A percentile compares a stretch with the other conserved stretches of the same genome.
These are phyloP conservation scores for Cladophialophora bantiana DNA, from an alignment of 2,329 filamentous ascomycete genomes.

Conservation along the genomic window DNA sequence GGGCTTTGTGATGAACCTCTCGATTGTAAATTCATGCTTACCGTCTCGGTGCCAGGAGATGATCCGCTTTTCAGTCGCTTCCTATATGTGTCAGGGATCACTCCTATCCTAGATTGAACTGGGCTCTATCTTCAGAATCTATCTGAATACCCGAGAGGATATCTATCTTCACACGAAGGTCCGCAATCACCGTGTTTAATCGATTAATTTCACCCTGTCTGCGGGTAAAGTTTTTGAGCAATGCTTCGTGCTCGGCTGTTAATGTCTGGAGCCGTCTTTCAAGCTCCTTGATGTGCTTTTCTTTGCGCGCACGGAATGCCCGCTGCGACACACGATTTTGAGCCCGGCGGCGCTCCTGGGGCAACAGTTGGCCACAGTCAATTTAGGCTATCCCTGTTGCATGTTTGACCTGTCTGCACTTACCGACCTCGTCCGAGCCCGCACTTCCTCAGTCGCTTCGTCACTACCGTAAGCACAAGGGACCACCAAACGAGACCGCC, in stretches of 20 bases:
- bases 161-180: background rate
- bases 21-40: background rate
- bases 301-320: conserved; percentile 91
- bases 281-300: conserved; percentile 83
- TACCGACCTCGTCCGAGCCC: background rate
- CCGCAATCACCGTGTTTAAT: background rate
- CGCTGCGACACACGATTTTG: conserved; percentile 90
- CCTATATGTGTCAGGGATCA: background rate
- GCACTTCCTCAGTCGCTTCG: background rate
- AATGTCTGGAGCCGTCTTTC: conserved; percentile 69
- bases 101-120: background rate
- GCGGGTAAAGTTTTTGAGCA: background rate
- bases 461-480: background rate
- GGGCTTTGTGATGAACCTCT: background rate
- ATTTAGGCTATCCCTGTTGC: background rate
- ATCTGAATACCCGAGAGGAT: background rate
- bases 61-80: background rate
- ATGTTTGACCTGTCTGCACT: background rate
- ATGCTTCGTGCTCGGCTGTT: background rate
- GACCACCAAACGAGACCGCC: background rate
- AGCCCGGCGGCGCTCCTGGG: conserved; percentile 78
- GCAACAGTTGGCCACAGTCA: background rate
- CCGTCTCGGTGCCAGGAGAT: background rate
- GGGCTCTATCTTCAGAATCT: background rate
- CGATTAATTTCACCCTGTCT: background rate